Base-by-base conservation (phyloP, 2,329 filamentous ascomycete genomes). In the Cercospora beticola region DNA sequence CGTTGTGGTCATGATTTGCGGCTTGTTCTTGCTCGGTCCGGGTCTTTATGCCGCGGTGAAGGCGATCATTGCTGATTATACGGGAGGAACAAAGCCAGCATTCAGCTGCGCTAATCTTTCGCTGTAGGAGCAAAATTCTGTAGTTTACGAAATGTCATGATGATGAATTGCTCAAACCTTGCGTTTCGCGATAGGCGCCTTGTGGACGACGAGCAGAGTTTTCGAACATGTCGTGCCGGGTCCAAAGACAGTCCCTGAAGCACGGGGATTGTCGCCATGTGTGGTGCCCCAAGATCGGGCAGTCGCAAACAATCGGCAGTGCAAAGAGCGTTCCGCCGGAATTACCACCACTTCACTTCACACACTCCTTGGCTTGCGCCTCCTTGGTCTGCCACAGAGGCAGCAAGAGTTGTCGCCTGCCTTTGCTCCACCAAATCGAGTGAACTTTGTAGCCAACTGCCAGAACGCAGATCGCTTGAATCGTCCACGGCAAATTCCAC, bases 21-120 rank as follows among this genome's bases (percentile, higher is more conserved):
- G 84, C 0, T 71, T 86, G 70, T 86, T 86, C 72, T 70, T 86
- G 68, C 76, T 86, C 16, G 84, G 84, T 4, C 84, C 84, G 0
- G 84, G 84, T 0, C 71, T 86, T n/a, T 86, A 86, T 74, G 83
- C 84, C 33, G 84, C 84, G 14, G 81, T 85, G 4, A 77, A 85
- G 76, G 84, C 84, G 10, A 86, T 86, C 63, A 85, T 85, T 65
- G 79, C 78, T 4, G 84, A 86, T 76, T 86, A 86, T 66, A 77
- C 81, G 2, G 80, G 81, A 1, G 70, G 74, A 23, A 79, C 80
- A 1, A 80, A 76, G 43, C 83, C 83, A 10, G 83, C 84, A 3
- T 86, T 86, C 68, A 83, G 81, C 46, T 86, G 84, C 77, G 80
- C 81, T 4, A 83, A 85, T 76, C 68, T 84, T 65, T 76, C 83